Base-by-base conservation (phyloP, 768 basidiomycete genomes). In the Termitomyces sp. region DNA sequence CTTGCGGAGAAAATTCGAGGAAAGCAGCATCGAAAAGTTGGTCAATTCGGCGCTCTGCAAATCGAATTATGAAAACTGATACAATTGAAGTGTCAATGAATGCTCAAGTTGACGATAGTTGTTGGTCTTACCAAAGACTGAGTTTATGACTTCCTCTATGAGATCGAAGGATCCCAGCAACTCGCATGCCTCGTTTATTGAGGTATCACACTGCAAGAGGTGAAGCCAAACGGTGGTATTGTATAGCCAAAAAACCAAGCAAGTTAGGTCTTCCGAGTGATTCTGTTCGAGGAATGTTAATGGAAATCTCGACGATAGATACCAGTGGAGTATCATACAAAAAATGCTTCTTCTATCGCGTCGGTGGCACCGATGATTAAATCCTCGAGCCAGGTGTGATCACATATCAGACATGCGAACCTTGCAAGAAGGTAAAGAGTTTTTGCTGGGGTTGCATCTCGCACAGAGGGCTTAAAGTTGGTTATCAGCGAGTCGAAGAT, bases 241-340 rank as follows among this genome's bases (percentile, higher is more conserved):
- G 71, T 93, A 91, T 45, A 96, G 72, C 95, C 97, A 99, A 70
- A 98, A 98, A 34, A 94, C 80, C 24, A 96, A 77, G 65, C 83
- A 85, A 5, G 90, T 84, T 30, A 97, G 70, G 66, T 98, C 91
- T 61, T 97, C 93, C 21, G 89, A 79, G 58, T 82, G 84, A 63
- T 74, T 84, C 95, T 98, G 64, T 46, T 46, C 42, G 24, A 47
- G 34, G 51, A 57, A 37, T 50, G 32, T 45, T 21, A 64, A 54
- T 54, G 52, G 21, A 62, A 52, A 55, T 22, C 15, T 26, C 49
- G 15, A 50, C 47, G 49, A 34, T 57, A 41, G 21, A 52, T 11
- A 46, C 17, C 40, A 19, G 17, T 19, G 12, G 7, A 38, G 5
- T 28, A 19, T 76, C 94, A 74, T 67, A 96, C 97, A 66, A 95